Base-by-base conservation (phyloP, 352 stramenopile species). In the Blastocystis sp. region DNA sequence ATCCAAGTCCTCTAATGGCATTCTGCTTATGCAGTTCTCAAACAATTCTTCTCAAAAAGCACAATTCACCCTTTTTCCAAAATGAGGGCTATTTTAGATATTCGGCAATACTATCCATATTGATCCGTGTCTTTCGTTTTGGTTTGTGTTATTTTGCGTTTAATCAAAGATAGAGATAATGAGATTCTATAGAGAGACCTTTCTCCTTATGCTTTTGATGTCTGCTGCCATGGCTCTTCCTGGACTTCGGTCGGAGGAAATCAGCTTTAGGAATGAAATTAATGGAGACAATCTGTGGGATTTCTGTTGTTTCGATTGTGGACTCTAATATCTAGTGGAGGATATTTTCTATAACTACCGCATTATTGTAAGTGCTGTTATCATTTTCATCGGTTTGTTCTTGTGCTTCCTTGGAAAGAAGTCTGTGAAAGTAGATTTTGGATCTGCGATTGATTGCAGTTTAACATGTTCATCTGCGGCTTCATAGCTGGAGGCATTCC, bases 391-490 rank as follows among this genome's bases (percentile, higher is more conserved):
- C 30, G 73, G 73, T 47, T 55, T 85, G 20, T 85, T 85, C 73
- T 24, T 85, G 37, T 85, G 73, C 73, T 85, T 85, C 73, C 50
- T 85, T 7, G 73, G 73, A 16, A 66, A 66, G 26, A 85, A 85
- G 73, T 85, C 73, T 26, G 73, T 85, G 18, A 62, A 66, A 24
- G 73, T 85, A 16, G 24, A 9, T n/a, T 30, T 85, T 66, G 20
- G 47, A n/a, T 7, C 30, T 9, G 3, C 24, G 3, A 0, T 30
- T 24, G 3, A 13, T 18, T 11, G 2, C 53, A 85, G 73, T 85
- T 85, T 45, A 85, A 85, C 55, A 85, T 85, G 73, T 85, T 85
- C 30, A 26, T 85, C 43, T 85, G 73, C 56, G 73, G 73, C 26
- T 65, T 85, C 47, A 24, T 85, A 9, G 73, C 73, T 2, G 73